phyloP scores from a whole-genome alignment of 495 filamentous ascomycete species.

The Chaetomium tenue region DNA sequence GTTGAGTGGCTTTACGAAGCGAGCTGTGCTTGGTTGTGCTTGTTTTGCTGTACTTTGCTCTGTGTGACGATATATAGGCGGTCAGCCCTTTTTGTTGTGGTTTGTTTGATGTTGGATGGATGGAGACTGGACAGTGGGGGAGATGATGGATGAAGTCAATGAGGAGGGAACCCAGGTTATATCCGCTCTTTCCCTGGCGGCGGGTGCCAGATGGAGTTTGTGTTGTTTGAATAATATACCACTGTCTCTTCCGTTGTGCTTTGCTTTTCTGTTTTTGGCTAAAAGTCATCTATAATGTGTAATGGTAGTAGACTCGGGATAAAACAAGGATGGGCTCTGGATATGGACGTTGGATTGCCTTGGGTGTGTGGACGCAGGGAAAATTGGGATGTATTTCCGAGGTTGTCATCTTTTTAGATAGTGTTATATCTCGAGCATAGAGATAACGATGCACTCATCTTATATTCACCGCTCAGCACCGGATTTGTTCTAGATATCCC shows the following conservation, averaged over 20 bases:
- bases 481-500: background rate
- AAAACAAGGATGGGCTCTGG: background rate
- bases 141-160: conserved; percentile 8
- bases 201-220: conserved; percentile 2
- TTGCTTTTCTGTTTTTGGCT: background rate
- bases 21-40: conserved; percentile 1
- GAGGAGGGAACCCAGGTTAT: background rate
- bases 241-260: conserved; percentile 17
- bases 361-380: background rate
- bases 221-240: conserved; percentile 18
- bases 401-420: too few relatives aligned
- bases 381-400: too few relatives aligned
- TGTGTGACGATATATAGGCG: conserved; percentile 16
- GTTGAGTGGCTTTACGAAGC: background rate
- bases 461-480: too few relatives aligned
- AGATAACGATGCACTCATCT: too few relatives aligned
- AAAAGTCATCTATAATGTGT: background rate
- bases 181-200: conserved; percentile 8
- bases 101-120: background rate
- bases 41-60: conserved; percentile 2
- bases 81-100: background rate
- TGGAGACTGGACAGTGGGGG: background rate
- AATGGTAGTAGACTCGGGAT: background rate
- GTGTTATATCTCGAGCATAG: too few relatives aligned
- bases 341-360: background rate